These are phyloP conservation scores for Cladophialophora carrionii DNA, from an alignment of 2,329 filamentous ascomycete genomes.

Conservation along the genomic window DNA sequence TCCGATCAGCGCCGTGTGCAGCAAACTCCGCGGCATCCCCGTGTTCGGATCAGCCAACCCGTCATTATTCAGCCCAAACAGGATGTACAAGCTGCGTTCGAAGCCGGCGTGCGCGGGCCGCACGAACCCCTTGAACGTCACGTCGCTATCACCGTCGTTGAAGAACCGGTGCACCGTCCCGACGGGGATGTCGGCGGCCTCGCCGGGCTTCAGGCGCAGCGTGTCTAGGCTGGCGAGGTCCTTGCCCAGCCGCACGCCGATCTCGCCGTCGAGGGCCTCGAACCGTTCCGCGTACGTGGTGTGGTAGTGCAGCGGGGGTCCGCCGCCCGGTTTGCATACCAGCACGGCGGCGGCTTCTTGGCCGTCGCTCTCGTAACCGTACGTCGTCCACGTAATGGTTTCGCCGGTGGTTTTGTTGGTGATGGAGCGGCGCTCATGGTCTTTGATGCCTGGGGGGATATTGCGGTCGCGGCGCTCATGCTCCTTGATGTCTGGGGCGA, in stretches of 20 bases:
- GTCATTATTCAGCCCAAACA: constrained; percentile 35
- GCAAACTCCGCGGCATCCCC: constrained; percentile 27
- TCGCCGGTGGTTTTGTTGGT: constrained; percentile 32
- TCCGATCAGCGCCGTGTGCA: constrained; percentile 28
- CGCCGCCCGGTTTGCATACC: constrained; percentile 32
- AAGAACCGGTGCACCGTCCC: constrained; percentile 31
- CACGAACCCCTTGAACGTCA: constrained; percentile 25
- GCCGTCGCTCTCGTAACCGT: constrained; percentile 30
- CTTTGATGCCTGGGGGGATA: constrained; percentile 29
- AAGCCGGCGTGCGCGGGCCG: constrained; percentile 31
- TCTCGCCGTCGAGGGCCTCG: constrained; percentile 14
- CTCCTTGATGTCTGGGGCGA: constrained; percentile 31
- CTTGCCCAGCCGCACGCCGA: constrained; percentile 24
- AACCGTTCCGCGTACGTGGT: constrained; percentile 32
- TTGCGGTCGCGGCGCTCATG: constrained; percentile 13
- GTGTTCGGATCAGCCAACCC: constrained; percentile 27
- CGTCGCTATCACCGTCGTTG: constrained; percentile 27
- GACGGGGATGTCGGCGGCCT: constrained; percentile 26
- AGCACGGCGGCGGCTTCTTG: constrained; percentile 18
- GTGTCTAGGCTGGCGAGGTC: neutral
- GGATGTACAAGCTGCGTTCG: constrained; percentile 32
- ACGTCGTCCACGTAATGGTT: constrained; percentile 26
- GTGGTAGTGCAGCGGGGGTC: constrained; percentile 33
- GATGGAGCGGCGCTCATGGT: constrained; percentile 23
- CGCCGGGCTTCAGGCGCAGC: constrained; percentile 22